Percentiles rank a stretch among this genome's conserved stretches.
These are phyloP conservation scores for Coemansia sp. DNA, from an alignment of 192 early-diverging fungal species.

Conservation along the genomic window DNA sequence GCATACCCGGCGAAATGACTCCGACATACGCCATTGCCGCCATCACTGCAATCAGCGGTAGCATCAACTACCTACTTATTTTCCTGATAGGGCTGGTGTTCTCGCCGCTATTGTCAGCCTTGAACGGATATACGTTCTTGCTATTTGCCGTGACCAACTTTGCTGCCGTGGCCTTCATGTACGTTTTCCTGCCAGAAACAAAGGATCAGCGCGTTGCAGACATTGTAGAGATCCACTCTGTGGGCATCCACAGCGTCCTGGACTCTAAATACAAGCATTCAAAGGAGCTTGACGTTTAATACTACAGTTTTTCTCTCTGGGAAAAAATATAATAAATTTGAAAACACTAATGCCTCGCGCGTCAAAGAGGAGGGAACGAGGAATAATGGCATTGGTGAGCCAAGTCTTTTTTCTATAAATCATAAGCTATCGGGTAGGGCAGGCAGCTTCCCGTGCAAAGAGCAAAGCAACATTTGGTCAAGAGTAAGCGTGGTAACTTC, in stretches of 20 bases:
- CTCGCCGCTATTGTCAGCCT: conserved; percentile 40
- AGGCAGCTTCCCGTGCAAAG: too few species aligned
- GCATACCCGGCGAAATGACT: conserved; percentile 67
- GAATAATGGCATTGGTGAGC: too few species aligned
- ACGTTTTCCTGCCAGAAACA: conserved; percentile 72
- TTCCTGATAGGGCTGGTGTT: conserved; percentile 59
- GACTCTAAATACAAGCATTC: conserved; percentile 8
- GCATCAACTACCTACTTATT: conserved; percentile 61
- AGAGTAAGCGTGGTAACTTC: too few species aligned
- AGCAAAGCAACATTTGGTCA: too few species aligned
- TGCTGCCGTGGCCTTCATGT: conserved; percentile 57
- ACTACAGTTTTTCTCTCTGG: neutral
- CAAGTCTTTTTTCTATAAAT: too few species aligned
- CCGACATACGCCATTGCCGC: conserved; percentile 70
- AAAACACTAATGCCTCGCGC: too few species aligned
- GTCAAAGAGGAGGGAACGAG: too few species aligned
- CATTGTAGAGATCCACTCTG: conserved; percentile 40
- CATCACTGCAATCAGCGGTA: conserved; percentile 61
- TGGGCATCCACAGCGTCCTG: conserved; percentile 42
- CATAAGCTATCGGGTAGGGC: too few species aligned
- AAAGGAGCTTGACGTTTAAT: neutral
- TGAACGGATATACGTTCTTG: conserved; percentile 54
- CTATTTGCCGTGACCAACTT: conserved; percentile 63
- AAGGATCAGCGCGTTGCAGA: conserved; percentile 67
- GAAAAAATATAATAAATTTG: neutral